Conservation (phyloP, 129 eudicot species). For the Deinandra increscens region DNA sequence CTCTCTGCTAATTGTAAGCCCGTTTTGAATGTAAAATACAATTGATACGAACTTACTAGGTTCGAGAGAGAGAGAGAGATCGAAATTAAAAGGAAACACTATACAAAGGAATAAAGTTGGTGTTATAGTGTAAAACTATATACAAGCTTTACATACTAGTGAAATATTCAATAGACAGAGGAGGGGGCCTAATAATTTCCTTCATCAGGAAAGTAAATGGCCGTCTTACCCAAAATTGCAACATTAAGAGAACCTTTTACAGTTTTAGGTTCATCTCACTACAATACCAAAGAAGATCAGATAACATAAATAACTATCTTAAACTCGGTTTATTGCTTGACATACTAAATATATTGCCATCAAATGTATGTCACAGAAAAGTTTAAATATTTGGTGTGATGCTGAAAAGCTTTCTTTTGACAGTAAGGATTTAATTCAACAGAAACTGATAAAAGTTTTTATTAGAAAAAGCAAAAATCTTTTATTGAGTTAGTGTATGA, state of each 20-base stretch:
- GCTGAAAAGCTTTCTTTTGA: neutral
- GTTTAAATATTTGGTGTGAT: neutral
- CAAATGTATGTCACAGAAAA: neutral
- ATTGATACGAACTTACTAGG: neutral
- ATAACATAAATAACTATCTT: neutral
- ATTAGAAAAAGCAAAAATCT: neutral
- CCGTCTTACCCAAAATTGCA: constrained; percentile 4
- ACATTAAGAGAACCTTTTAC: neutral
- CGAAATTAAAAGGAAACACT: neutral
- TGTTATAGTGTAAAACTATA: constrained; percentile 1
- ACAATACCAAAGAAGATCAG: neutral
- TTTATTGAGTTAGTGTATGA: neutral
- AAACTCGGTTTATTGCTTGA: neutral
- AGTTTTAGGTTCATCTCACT: neutral
- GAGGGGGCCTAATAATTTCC: neutral
- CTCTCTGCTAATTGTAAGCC: neutral
- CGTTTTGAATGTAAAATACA: constrained; percentile 1
- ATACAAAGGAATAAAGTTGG: neutral
- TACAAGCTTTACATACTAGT: constrained; percentile 16
- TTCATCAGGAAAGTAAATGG: neutral
- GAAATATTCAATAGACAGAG: neutral
- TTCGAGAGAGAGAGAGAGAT: neutral
- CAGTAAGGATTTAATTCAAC: neutral
- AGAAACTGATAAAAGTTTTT: neutral
- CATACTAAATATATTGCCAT: neutral